These are phyloP conservation scores for Halophytophthora polymorphica DNA, from an alignment of 352 stramenopile genomes.

Conservation along the genomic window DNA sequence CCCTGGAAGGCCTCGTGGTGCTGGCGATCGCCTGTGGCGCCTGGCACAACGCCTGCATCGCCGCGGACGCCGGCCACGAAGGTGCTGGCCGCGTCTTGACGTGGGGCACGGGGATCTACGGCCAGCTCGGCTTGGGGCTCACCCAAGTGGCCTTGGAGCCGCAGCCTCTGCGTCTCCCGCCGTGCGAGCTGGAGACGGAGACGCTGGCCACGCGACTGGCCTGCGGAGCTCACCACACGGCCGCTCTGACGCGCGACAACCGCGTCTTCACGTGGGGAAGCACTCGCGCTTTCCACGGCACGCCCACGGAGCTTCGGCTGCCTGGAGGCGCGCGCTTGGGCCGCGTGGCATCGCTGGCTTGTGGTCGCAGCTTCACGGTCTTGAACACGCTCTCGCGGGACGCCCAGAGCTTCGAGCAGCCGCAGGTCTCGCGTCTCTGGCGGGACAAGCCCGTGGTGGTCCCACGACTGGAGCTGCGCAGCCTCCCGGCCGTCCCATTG, in stretches of 20 bases:
- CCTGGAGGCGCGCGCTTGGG: slow-evolving; percentile 33
- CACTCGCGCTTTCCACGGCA: slow-evolving; percentile 38
- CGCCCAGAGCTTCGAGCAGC: slow-evolving; percentile 53
- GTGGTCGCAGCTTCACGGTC: slow-evolving; percentile 67
- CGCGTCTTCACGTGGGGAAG: slow-evolving; percentile 72
- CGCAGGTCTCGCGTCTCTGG: slow-evolving; percentile 51
- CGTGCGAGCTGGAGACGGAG: slow-evolving; percentile 32
- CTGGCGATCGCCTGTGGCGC: slow-evolving; percentile 64
- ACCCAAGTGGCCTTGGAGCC: slow-evolving; percentile 48
- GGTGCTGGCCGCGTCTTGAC: slow-evolving; percentile 45
- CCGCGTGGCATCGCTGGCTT: slow-evolving; percentile 55
- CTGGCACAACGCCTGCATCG: slow-evolving; percentile 75
- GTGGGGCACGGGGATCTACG: slow-evolving; percentile 74
- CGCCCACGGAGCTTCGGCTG: slow-evolving; percentile 34
- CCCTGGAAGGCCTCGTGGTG: slow-evolving; percentile 29
- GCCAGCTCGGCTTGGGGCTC: slow-evolving; percentile 54
- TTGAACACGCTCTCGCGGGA: slow-evolving; percentile 66
- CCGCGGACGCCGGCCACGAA: slow-evolving; percentile 8
- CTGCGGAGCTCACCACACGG: slow-evolving; percentile 69
- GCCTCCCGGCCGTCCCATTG: slow-evolving; percentile 32
- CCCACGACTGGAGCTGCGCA: slow-evolving; percentile 44
- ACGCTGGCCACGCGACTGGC: slow-evolving; percentile 39
- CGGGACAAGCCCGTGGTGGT: slow-evolving; percentile 36
- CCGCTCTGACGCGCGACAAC: slow-evolving; percentile 45
- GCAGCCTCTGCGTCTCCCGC: slow-evolving; percentile 24